Conservation (phyloP, 805 yeast genomes). For the Torulaspora delbrueckii region DNA sequence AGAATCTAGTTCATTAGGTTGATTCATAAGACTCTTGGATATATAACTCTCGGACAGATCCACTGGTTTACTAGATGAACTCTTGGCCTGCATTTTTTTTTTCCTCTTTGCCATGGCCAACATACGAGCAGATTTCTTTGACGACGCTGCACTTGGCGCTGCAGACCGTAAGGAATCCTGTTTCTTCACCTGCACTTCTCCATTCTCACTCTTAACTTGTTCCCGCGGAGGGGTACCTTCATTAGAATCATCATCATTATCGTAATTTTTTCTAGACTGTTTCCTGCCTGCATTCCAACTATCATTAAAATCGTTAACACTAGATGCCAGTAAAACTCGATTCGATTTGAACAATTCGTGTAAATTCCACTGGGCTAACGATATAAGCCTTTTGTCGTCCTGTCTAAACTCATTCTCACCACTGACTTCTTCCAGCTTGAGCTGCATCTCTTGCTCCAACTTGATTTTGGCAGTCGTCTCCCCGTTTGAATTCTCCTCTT, state of each 20-base stretch:
- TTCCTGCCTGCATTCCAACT: constrained; percentile 10
- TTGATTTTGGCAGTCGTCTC: constrained; percentile 30
- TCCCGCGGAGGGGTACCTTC: constrained; percentile 5
- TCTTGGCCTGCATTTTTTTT: constrained; percentile 66
- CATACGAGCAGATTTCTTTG: constrained; percentile 63
- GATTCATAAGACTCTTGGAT: constrained; percentile 39
- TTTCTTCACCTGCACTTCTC: constrained; percentile 15
- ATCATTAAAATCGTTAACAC: constrained; percentile 21
- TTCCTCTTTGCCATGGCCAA: constrained; percentile 92
- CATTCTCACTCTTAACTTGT: constrained; percentile 20
- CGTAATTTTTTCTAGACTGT: constrained; percentile 6
- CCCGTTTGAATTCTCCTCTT: constrained; percentile 18
- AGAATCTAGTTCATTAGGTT: constrained; percentile 28
- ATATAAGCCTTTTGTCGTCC: constrained; percentile 22
- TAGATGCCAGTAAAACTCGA: constrained; percentile 29
- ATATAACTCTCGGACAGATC: constrained; percentile 71
- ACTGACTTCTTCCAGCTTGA: constrained; percentile 28
- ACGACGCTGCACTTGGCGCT: constrained; percentile 15
- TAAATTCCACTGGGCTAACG: constrained; percentile 28
- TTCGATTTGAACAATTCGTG: constrained; percentile 29
- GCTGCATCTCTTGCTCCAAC: constrained; percentile 31
- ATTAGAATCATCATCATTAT: constrained; percentile 3
- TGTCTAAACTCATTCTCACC: constrained; percentile 22
- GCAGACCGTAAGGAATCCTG: constrained; percentile 19
- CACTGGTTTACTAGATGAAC: constrained; percentile 47